A percentile compares a stretch with the other conserved stretches of the same genome.
Evolutionary conservation across 352 stramenopile species (phyloP).

Genomic region (Phytophthora brassicae): DNA sequence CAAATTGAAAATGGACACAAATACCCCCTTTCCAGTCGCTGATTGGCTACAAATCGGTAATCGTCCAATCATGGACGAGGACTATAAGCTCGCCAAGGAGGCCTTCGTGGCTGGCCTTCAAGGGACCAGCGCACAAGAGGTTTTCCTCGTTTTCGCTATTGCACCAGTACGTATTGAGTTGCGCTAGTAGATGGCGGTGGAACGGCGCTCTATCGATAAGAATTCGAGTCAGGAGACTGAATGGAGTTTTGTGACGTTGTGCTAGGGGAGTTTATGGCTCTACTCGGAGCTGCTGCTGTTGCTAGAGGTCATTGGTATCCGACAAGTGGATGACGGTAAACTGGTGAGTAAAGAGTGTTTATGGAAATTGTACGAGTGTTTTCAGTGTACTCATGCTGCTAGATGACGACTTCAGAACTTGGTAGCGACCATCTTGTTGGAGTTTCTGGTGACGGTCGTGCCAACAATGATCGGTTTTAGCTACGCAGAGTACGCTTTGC

Average conservation of each 20-base stretch:
- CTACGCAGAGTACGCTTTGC: slow-evolving; percentile 56
- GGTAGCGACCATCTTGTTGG: slow-evolving; percentile 54
- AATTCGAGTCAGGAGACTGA: slow-evolving; percentile 18
- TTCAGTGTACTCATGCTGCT: too few species aligned
- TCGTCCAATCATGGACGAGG: slow-evolving; percentile 46
- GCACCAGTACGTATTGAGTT: slow-evolving; percentile 50
- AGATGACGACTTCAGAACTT: slow-evolving; percentile 37
- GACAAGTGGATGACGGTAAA: slow-evolving; percentile 49
- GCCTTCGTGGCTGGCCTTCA: slow-evolving; percentile 73
- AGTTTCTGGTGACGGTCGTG: slow-evolving; percentile 69
- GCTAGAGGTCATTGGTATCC: slow-evolving; percentile 67
- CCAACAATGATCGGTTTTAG: slow-evolving; percentile 79
- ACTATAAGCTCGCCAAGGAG: slow-evolving; percentile 87
- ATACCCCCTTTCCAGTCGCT: slow-evolving; percentile 2
- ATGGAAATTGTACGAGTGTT: not conserved
- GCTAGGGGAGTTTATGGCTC: slow-evolving; percentile 75
- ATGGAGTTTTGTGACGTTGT: slow-evolving; percentile 22
- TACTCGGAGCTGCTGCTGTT: slow-evolving; percentile 82
- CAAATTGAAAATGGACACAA: slow-evolving; percentile 19
- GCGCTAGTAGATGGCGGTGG: slow-evolving; percentile 2
- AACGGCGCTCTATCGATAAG: slow-evolving; percentile 5
- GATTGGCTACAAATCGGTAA: slow-evolving; percentile 34
- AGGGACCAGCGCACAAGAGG: slow-evolving; percentile 68
- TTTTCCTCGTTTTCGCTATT: slow-evolving; percentile 77
- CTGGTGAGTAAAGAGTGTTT: slow-evolving; percentile 32